Percentiles rank a stretch among this genome's conserved stretches.
Conservation (phyloP, 148 eudicot genomes). For the Arbutus unedo region DNA sequence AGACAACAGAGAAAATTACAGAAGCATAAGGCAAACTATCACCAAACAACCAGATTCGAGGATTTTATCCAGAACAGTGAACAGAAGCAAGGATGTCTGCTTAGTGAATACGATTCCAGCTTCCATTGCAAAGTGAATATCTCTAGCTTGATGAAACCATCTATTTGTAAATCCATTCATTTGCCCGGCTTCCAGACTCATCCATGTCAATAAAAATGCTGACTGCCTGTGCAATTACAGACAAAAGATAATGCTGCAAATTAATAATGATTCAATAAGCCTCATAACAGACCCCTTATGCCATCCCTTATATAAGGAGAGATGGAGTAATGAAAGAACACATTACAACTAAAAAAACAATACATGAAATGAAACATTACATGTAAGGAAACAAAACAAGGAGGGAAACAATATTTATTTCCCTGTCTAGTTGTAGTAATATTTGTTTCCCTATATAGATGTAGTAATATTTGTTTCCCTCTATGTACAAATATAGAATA, state of each 20-base stretch:
- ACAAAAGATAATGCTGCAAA: background rate
- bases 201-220: conserved; percentile 97
- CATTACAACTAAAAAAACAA: no score
- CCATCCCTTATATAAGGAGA: no score
- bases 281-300: background rate
- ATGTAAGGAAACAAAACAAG: no score
- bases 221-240: conserved; percentile 57
- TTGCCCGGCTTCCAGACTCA: conserved; percentile 85
- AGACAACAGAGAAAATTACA: background rate
- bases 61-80: background rate
- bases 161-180: conserved; percentile 94
- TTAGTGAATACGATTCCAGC: background rate
- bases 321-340: no score
- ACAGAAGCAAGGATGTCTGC: background rate
- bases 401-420: background rate
- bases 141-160: background rate
- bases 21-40: background rate
- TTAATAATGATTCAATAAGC: background rate
- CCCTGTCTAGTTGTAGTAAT: no score
- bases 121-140: background rate
- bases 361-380: no score
- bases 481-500: no score
- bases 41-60: background rate
- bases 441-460: no score
- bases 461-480: no score